phyloP scores from a whole-genome alignment of 140 eudicot species.

The Stevia rebaudiana region DNA sequence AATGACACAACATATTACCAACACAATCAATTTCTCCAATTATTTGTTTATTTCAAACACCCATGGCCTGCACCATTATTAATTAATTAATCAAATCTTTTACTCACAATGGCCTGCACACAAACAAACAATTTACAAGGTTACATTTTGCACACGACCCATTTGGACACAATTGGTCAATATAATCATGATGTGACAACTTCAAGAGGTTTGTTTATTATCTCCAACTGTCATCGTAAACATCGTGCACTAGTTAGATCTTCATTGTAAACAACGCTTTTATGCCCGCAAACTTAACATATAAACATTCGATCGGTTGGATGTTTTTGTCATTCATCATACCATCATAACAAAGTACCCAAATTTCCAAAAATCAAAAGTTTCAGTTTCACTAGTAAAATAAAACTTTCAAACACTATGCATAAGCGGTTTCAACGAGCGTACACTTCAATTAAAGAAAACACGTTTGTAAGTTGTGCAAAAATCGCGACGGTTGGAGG shows the following conservation, averaged over 20 bases:
- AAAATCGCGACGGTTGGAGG: constrained; percentile 64
- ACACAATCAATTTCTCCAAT: constrained; percentile 4
- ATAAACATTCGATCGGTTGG: constrained; percentile 16
- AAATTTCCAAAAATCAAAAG: too few species aligned
- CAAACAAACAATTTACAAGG: not conserved
- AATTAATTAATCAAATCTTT: not conserved
- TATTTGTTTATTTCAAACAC: not conserved
- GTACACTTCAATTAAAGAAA: constrained; percentile 48
- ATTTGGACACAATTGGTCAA: constrained; percentile 17
- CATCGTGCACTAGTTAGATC: constrained; percentile 14
- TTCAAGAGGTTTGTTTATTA: constrained; percentile 14
- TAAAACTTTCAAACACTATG: constrained; percentile 39
- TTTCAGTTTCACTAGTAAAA: not conserved
- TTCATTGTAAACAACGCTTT: constrained; percentile 21
- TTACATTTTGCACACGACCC: constrained; percentile 16
- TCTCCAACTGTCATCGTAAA: constrained; percentile 19
- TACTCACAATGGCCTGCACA: constrained; percentile 23
- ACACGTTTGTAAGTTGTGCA: constrained; percentile 49
- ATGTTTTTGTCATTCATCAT: constrained; percentile 4
- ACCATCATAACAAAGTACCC: constrained; percentile 15
- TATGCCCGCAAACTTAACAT: constrained; percentile 15
- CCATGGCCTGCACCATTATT: constrained; percentile 20
- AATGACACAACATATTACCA: not conserved
- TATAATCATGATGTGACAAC: constrained; percentile 13
- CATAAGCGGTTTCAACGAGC: constrained; percentile 47